phyloP scores from a whole-genome alignment of 2,329 filamentous ascomycete species.

The Neonectria ditissima region DNA sequence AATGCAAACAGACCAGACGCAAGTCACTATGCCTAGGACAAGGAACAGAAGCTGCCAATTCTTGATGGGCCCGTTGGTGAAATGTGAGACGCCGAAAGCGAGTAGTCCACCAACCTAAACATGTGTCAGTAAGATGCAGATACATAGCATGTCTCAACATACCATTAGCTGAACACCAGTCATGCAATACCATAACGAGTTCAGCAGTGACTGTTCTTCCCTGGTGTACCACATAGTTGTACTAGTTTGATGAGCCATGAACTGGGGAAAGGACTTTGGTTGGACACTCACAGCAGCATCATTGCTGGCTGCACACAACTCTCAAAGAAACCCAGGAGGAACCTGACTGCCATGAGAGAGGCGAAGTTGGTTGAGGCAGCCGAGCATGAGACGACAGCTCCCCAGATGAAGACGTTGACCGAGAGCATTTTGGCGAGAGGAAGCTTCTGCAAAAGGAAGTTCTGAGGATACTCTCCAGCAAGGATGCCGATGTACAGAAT shows the following conservation, averaged over 20 bases:
- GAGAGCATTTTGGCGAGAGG: constrained; percentile 59
- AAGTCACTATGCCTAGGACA: constrained; percentile 53
- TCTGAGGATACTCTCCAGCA: constrained; percentile 59
- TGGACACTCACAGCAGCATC: constrained; percentile 51
- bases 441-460: constrained; percentile 58
- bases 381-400: constrained; percentile 50
- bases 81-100: constrained; percentile 52
- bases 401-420: constrained; percentile 58
- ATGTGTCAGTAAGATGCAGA: not conserved
- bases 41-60: constrained; percentile 57
- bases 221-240: constrained; percentile 34
- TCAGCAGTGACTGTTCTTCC: constrained; percentile 30
- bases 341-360: constrained; percentile 54
- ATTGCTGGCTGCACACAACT: constrained; percentile 59
- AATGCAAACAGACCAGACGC: constrained; percentile 51
- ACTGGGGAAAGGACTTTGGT: not conserved
- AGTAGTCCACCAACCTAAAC: constrained; percentile 51
- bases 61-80: constrained; percentile 39
- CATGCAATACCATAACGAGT: constrained; percentile 49
- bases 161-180: constrained; percentile 51
- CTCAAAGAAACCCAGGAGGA: constrained; percentile 60
- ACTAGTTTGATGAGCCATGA: constrained; percentile 3
- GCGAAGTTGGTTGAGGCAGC: constrained; percentile 54
- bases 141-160: not conserved
- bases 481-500: constrained; percentile 56